Evolutionary conservation across 2,329 filamentous ascomycete genomes (phyloP), one percentile per base, ranked within the genome.

Genomic region (Clarireedia homoeocarpa): DNA sequence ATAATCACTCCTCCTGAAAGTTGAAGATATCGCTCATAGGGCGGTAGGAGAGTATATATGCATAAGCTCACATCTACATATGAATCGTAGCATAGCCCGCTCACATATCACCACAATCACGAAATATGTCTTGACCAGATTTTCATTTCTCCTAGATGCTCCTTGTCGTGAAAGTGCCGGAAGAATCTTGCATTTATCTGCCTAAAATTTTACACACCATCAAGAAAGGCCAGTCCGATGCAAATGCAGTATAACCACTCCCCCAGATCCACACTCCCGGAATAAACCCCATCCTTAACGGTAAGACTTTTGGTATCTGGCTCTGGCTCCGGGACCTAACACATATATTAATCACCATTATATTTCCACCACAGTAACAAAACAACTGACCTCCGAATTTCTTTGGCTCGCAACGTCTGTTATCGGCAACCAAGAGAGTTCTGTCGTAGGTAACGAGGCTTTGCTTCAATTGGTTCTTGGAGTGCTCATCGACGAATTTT

Each of bases 401-500:
- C 91, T 97, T 97, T 80, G 92, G 92, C 85, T 99, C 94, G 78
- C 90, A 94, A 71, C 94, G 89, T 77, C 94, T 88, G 88, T 96
- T 96, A 80, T 99, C 94, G 77, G 94, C 94, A 71, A 99, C 94
- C 73, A 99, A 88, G 68, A 99, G 87, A 74, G 91, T 95, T 73
- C 91, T 86, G 83, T 96, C 91, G 83, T 92, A 99, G 76, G 91
- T 85, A 72, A 92, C 89, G 69, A 99, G 86, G 68, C 89, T 89
- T 80, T 92, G 88, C 90, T 97, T 99, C 73, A 99, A 85, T 79
- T 91, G 83, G 86, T 97, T 96, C 89, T 99, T 99, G 82, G 88
- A 90, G 88, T 97, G 91, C 88, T 99, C 94, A 75, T 99, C 94
- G 78, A 97, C 90, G 81, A 86, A 99, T 85, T 99, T 96, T 82